Evolutionary conservation across 345 rosid species (phyloP).

Genomic region (Ailanthus altissimus): DNA sequence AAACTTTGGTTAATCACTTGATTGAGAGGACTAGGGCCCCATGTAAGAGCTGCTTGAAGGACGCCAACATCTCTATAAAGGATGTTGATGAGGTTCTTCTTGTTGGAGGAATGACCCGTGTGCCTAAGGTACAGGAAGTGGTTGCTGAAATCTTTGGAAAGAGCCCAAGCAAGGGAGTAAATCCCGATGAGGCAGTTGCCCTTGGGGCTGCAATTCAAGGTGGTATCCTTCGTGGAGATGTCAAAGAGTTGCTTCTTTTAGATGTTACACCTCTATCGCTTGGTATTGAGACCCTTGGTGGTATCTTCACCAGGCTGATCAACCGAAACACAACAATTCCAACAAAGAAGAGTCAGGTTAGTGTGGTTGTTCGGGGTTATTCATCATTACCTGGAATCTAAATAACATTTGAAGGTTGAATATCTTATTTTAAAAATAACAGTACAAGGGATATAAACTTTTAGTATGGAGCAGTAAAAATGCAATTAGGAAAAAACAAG

Average conservation of each 20-base stretch:
- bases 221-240: conserved; percentile 93
- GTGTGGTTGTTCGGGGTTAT: not conserved
- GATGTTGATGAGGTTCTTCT: conserved; percentile 84
- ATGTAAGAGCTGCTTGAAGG: conserved; percentile 79
- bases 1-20: conserved; percentile 59
- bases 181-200: conserved; percentile 92
- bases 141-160: conserved; percentile 80
- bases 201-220: conserved; percentile 94
- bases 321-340: conserved; percentile 85
- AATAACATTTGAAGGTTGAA: not conserved
- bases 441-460: not conserved
- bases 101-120: conserved; percentile 97
- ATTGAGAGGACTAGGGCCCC: conserved; percentile 75
- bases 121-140: conserved; percentile 84
- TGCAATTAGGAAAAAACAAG: no score
- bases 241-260: conserved; percentile 78
- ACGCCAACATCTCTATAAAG: conserved; percentile 67
- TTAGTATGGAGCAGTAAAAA: not conserved
- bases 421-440: not conserved
- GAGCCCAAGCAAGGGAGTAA: conserved; percentile 84
- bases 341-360: conserved; percentile 82
- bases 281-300: conserved; percentile 92
- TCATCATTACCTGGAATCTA: not conserved
- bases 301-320: conserved; percentile 71
- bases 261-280: conserved; percentile 91